A percentile compares a stretch with the other conserved stretches of the same genome.
Evolutionary conservation across 73 alveolate species (phyloP).

Genomic region (Paramecium bursaria): DNA sequence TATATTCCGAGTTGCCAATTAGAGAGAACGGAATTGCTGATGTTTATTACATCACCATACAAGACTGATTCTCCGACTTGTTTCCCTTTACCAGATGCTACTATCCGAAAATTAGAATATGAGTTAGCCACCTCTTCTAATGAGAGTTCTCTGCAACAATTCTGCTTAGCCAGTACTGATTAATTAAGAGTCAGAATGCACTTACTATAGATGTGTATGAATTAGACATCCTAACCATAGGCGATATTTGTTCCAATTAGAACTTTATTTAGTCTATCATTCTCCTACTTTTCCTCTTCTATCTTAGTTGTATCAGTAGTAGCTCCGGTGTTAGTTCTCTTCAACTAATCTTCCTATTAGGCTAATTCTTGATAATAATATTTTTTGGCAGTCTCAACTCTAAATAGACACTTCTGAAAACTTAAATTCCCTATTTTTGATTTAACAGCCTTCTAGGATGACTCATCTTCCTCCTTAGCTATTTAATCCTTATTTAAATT

Average conservation of each 20-base stretch:
- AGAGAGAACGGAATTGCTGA: background rate
- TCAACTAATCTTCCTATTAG: constrained; percentile 23
- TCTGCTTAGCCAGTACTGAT: background rate
- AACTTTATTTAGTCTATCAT: constrained; percentile 37
- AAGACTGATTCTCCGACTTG: constrained; percentile 27
- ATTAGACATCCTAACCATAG: constrained; percentile 40
- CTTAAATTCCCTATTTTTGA: constrained; percentile 8
- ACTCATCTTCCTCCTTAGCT: background rate
- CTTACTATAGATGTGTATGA: constrained; percentile 12
- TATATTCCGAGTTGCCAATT: constrained; percentile 30
- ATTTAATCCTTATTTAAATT: constrained; percentile 33
- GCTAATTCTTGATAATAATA: constrained; percentile 22
- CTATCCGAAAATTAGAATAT: constrained; percentile 39
- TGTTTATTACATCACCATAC: constrained; percentile 32
- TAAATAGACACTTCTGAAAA: constrained; percentile 28
- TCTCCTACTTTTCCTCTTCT: constrained; percentile 16
- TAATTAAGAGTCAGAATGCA: constrained; percentile 30
- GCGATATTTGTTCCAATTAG: constrained; percentile 37
- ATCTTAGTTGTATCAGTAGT: background rate
- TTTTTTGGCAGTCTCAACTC: constrained; percentile 31
- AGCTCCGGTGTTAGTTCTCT: too few relatives aligned
- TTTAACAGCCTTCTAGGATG: background rate
- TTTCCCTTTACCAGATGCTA: constrained; percentile 4
- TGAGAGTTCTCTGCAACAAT: constrained; percentile 59
- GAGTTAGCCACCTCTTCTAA: constrained; percentile 22